Evolutionary conservation across 306 rosid genomes (phyloP), one percentile per base, ranked within the genome.

Genomic region (Medicago ruthenica): DNA sequence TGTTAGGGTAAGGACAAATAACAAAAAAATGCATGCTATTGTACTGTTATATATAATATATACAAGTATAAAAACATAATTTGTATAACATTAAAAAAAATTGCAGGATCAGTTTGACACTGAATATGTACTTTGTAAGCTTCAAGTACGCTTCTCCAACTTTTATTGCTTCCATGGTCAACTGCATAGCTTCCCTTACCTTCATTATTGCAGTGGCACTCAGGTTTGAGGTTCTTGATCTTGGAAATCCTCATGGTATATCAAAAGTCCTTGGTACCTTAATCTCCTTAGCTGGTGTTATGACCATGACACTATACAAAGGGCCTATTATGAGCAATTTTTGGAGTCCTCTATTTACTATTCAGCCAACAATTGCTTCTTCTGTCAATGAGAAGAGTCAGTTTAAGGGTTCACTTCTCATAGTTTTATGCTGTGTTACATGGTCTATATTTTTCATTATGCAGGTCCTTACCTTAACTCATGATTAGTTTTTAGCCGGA

Each of bases 401-500:
- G 98, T 51, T 90, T 15, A 88, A 86, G 95, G 98, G 97, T 70
- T 95, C 97, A 31, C 40, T 89, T 80, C 97, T 92, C 14, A 79
- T 86, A 0, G 78, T 90, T 70, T 51, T 82, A 76, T 88, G 95
- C 84, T 90, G 96, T 86, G 31, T 95, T 39, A 82, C 84, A 20
- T 95, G 95, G 97, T 89, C 98, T 72, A 14, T 89, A 12, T 90
- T 87, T 87, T 95, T 76, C 80, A 92, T 89, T 13, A 85, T 92
- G 96, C 96, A 95, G 98, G 98, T 95, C 62, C 63, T 66, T 40
- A 65, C 34, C 61, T 59, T 66, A 47, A 53, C 80, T 24, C 9
- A 12, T 27, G 31, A 27, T 27, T 27, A 27, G 4, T 27, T 27
- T 27, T 27, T 27, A 27, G 31, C 31, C 4, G 31, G 31, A 27